Base-by-base conservation (phyloP, 352 stramenopile genomes). In the Globisporangium abappressorium region DNA sequence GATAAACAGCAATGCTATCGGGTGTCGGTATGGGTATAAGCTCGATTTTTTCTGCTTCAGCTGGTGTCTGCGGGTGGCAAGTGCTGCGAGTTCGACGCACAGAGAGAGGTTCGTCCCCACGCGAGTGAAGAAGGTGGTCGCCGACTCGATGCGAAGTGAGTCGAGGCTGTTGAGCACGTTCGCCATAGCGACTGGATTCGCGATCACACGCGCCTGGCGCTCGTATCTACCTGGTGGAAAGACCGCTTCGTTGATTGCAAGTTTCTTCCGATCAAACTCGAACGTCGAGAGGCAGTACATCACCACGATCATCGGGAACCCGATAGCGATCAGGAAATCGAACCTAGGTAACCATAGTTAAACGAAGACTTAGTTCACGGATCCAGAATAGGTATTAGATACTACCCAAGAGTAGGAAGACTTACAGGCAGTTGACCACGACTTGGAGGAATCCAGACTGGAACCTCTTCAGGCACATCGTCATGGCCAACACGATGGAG, bases 281-380 rank as follows among this genome's bases (percentile, higher is more conserved):
- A 85, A 75, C 0, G 34, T 70, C 20, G 38, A 15, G 26, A 81
- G 53, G 14, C 68, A 77, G 51, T 76, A 78, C 3, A 18, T n/a
- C 2, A 82, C 38, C 51, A 73, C 60, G 9, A 74, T 2, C 8
- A 80, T 68, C 2, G 78, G 78, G 24, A 78, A 80, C 0, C 41
- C 65, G 15, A 82, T 34, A 1, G 67, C 62, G 20, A 81, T 61
- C 8, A 80, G 60, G 2, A 85, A 70, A n/a, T 38, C 54, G 15
- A 59, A 59, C 5, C 54, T 58, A 38, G 20, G 12, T 18, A 14
- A 14, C 9, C 36, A 43, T 18, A 18, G 3, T 43, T 11, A 43
- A 43, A 11, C 14, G 36, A 5, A 43, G 9, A 43, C 5, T 43
- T 2, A 43, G 36, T 43, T 43, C 36, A 18, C 15, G 36, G 15